Conservation (phyloP, 1,139 yeast genomes). For the Sugiyamaella japonica region DNA sequence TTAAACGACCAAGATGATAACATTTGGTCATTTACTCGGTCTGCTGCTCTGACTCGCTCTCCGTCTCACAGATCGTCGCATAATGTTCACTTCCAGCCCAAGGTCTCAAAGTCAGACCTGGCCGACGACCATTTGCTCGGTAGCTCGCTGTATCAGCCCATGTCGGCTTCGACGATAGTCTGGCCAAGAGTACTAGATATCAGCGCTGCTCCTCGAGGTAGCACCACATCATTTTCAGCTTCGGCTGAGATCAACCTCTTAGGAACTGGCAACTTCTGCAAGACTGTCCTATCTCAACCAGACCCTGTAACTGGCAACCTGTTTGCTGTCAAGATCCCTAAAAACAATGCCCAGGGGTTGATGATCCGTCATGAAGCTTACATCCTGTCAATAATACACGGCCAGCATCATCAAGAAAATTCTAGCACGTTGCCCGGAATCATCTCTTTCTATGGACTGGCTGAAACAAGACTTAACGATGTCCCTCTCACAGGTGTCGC, state of each 20-base stretch:
- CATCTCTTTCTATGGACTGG: conserved; percentile 25
- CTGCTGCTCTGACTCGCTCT: conserved; percentile 3
- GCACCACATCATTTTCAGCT: background rate
- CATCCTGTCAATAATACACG: conserved; percentile 18
- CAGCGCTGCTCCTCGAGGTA: background rate
- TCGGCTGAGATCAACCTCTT: conserved; percentile 11
- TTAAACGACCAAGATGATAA: conserved; percentile 8
- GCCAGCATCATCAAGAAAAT: background rate
- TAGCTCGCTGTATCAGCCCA: background rate
- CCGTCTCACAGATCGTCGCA: conserved; percentile 12
- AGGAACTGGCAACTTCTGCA: conserved; percentile 28
- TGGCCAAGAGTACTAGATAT: conserved; percentile 12
- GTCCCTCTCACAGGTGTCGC: conserved; percentile 16
- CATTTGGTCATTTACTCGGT: background rate
- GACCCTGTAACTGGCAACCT: conserved; percentile 12
- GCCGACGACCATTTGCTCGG: background rate
- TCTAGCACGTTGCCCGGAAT: conserved; percentile 18
- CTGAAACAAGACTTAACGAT: conserved; percentile 15
- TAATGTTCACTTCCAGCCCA: conserved; percentile 11
- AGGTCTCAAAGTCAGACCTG: background rate
- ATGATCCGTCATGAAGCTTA: conserved; percentile 25
- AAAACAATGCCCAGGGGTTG: conserved; percentile 15
- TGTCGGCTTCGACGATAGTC: background rate
- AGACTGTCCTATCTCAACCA: conserved; percentile 20
- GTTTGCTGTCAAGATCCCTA: conserved; percentile 25